Evolutionary conservation across 306 rosid species (phyloP), one percentile per base, ranked within the genome.

Genomic region (Vigna reflexopilosa): DNA sequence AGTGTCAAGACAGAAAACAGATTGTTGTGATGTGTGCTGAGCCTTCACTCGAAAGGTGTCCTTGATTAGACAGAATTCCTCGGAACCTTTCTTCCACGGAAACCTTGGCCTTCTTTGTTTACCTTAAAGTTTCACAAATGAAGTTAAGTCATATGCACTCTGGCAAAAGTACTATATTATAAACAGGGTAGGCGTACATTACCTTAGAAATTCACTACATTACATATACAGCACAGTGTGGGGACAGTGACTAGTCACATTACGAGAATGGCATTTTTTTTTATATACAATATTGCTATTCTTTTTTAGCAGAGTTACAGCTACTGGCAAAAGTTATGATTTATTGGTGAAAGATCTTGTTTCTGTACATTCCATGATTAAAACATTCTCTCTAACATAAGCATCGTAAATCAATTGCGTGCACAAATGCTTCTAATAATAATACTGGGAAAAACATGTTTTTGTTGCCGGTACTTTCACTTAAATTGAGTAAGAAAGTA

Each of bases 21-120:
- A 34, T 62, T 32, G 16, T 38, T 64, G 68, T 22, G 11, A 55
- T 62, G 19, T 62, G 47, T 38, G 16, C 70, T 38, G 50, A 65
- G 50, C 50, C 70, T 65, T 65, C 30, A 65, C 16, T 65, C 30
- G 62, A 61, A 70, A 14, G 88, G 82, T 77, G 84, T 81, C 79
- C 82, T 88, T 82, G 77, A 77, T 85, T 68, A 72, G 51, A 80
- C 70, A 55, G 86, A 83, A 68, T 83, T 81, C 82, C 89, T 78
- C 70, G 83, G 74, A 63, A 71, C 82, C 72, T 86, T 86, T 85
- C 84, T 80, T 78, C 83, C 91, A 34, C 87, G 73, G 73, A 80
- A 83, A 76, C 72, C 87, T 70, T 83, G 75, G 58, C 80, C 84
- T 75, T 85, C 89, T 91, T 88, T 88, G 65, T 80, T 72, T 40